phyloP scores from a whole-genome alignment of 371 early-diverging fungal species.

The Dentiscutata heterogama region DNA sequence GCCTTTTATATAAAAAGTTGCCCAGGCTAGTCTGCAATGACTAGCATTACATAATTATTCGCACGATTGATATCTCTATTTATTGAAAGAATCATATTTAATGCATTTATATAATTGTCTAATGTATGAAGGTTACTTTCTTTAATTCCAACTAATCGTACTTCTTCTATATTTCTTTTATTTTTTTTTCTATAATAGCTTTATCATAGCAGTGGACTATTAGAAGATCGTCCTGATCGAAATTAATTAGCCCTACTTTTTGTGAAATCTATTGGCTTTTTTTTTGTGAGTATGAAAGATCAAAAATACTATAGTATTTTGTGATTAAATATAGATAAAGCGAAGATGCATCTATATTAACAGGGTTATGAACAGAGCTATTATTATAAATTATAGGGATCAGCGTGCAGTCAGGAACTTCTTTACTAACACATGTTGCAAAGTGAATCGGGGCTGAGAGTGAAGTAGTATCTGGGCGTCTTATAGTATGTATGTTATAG shows the following conservation, averaged over 20 bases:
- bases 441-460: too few species aligned
- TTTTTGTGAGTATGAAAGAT: background rate
- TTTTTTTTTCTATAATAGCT: background rate
- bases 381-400: too few species aligned
- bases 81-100: background rate
- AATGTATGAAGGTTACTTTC: background rate
- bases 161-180: background rate
- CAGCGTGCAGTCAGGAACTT: too few species aligned
- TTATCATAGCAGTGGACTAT: conserved; percentile 25
- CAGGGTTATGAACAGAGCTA: background rate
- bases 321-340: background rate
- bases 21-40: too few species aligned
- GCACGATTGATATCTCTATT: background rate
- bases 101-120: conserved; percentile 1
- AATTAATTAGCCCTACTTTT: background rate
- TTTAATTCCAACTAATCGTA: too few species aligned
- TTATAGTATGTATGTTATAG: background rate
- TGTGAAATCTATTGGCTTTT: background rate
- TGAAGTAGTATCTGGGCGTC: background rate
- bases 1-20: too few species aligned
- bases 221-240: background rate
- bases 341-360: background rate
- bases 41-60: too few species aligned
- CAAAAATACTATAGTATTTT: background rate
- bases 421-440: too few species aligned